A percentile compares a stretch with the other conserved stretches of the same genome.
Evolutionary conservation across 2,329 filamentous ascomycete genomes (phyloP).

Genomic region (Hypoxylon sp.): DNA sequence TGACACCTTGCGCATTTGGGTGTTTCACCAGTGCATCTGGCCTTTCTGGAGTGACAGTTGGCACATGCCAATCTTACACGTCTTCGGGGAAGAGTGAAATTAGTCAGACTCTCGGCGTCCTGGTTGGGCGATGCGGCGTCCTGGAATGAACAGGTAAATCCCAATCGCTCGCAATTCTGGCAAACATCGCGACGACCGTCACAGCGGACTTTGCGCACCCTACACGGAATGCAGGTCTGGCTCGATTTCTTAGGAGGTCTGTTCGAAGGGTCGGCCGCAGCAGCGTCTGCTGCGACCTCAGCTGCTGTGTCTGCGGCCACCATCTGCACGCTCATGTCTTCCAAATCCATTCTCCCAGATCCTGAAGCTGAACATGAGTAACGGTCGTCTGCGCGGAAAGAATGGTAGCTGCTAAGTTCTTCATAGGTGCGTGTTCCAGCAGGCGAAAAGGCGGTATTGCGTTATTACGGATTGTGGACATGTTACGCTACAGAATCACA

Average conservation of each 20-base stretch:
- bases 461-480: conserved; percentile 43
- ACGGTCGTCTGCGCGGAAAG: conserved; percentile 7
- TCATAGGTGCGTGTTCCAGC: conserved; percentile 26
- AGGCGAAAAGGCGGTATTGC: conserved; percentile 41
- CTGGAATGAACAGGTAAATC: conserved; percentile 71
- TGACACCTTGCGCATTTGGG: conserved; percentile 69
- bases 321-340: conserved; percentile 56
- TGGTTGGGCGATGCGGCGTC: conserved; percentile 58
- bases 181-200: conserved; percentile 68
- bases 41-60: conserved; percentile 71
- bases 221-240: conserved; percentile 68
- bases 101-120: conserved; percentile 55
- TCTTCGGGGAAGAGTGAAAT: conserved; percentile 64
- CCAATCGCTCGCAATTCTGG: conserved; percentile 71
- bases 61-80: conserved; percentile 71
- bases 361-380: conserved; percentile 41
- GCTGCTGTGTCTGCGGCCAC: conserved; percentile 54
- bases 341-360: conserved; percentile 53
- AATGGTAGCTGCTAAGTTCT: conserved; percentile 25
- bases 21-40: conserved; percentile 70
- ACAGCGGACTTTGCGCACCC: conserved; percentile 71
- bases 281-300: conserved; percentile 55
- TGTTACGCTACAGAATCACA: conserved; percentile 40
- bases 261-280: conserved; percentile 54
- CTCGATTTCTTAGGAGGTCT: conserved; percentile 54